Base-by-base conservation (phyloP, 768 basidiomycete species). In the Phylloporus scabripes region DNA sequence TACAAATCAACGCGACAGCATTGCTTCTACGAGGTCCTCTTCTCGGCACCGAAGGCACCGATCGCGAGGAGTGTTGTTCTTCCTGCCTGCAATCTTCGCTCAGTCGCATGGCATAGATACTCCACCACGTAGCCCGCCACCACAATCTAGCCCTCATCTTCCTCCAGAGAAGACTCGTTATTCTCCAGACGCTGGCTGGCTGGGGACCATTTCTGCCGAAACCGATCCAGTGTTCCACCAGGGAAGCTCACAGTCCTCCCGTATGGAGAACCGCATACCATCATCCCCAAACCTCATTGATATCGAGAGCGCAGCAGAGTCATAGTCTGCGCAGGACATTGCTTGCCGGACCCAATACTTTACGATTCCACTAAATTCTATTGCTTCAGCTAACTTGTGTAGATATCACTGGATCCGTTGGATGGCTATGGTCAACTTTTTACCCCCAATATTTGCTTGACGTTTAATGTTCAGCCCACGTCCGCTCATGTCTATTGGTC, bases 71-170 rank as follows among this genome's bases (percentile, higher is more conserved):
- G 79, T 87, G 34, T 67, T 90, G 42, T 90, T 87, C 69, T 89
- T 90, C 74, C 75, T 92, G 43, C 89, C 89, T 18, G 85, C 87
- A 29, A 82, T 88, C 57, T 85, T 90, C 63, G 75, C 85, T 4
- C 72, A 79, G 9, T 63, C 69, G 12, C 66, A 64, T 38, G 58
- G 53, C 42, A 49, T 62, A 24, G 69, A 72, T 49, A 46, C 65
- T 23, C 42, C 55, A 46, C 58, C 58, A 46, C 65, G 65, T 17
- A 68, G 63, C 18, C 67, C 69, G 1, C 65, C 65, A 7, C 65
- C 67, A 1, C 67, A 56, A 38, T 54, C 63, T 40, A 49, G 23
- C 28, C 57, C 47, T 38, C 57, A 55, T 15, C 39, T 57, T 23
- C 67, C 74, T 4, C 69, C 73, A 12, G 81, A 82, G 55, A 83